Percentiles rank a stretch among this genome's conserved stretches.
These are phyloP conservation scores for Hypoxylon cercidicola DNA, from an alignment of 495 filamentous ascomycete genomes.

Conservation along the genomic window DNA sequence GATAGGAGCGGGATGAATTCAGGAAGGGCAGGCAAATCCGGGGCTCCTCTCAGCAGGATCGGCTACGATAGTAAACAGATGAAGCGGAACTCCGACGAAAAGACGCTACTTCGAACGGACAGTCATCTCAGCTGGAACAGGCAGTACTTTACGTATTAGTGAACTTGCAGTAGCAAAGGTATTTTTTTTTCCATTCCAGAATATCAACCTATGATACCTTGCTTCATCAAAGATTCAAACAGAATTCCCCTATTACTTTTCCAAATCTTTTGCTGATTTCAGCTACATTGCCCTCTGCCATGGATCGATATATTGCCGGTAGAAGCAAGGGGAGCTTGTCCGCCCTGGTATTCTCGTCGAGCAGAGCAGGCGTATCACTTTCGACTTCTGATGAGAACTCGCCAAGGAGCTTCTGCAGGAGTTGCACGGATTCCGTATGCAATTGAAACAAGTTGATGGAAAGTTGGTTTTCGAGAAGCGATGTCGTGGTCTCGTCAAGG, in stretches of 20 bases:
- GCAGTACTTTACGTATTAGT: too few species aligned
- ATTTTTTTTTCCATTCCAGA: too few species aligned
- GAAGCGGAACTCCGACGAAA: not conserved
- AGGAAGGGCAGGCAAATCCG: too few species aligned
- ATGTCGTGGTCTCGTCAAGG: conserved; percentile 35
- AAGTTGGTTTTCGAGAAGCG: conserved; percentile 39
- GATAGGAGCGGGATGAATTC: too few species aligned
- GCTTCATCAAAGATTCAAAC: not conserved
- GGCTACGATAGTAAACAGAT: not conserved
- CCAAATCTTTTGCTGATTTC: not conserved
- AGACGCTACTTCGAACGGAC: not conserved
- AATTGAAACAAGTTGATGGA: conserved; percentile 38
- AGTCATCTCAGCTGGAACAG: too few species aligned
- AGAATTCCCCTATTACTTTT: not conserved
- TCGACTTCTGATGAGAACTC: conserved; percentile 12
- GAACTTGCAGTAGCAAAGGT: too few species aligned
- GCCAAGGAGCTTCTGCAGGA: not conserved
- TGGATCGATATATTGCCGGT: conserved; percentile 1
- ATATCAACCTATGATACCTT: not conserved
- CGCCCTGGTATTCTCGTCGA: not conserved
- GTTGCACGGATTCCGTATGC: conserved; percentile 17
- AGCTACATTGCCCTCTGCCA: not conserved
- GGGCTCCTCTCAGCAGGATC: not conserved
- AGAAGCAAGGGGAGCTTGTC: conserved; percentile 1
- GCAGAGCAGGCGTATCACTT: conserved; percentile 3